These are phyloP conservation scores for Astragalus glycyphyllos DNA, from an alignment of 306 rosid species.

Conservation along the genomic window DNA sequence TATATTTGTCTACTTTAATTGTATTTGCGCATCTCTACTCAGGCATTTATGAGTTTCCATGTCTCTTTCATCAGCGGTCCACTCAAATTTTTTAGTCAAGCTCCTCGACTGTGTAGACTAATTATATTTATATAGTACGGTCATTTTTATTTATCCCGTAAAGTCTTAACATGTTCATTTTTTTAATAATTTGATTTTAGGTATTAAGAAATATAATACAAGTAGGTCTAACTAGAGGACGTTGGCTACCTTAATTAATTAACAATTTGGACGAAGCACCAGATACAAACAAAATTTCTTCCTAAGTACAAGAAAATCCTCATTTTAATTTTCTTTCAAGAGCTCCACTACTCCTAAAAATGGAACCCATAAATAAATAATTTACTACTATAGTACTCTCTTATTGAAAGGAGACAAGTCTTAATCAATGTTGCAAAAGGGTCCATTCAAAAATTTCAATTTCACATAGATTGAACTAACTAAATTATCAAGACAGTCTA, in stretches of 20 bases:
- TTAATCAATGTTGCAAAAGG: constrained; percentile 42
- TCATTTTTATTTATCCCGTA: too few species aligned
- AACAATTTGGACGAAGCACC: constrained; percentile 31
- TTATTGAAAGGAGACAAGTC: constrained; percentile 52
- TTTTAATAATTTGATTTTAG: not conserved
- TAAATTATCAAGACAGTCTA: constrained; percentile 59
- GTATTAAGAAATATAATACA: not conserved
- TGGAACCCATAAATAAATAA: constrained; percentile 34
- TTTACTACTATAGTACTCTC: not conserved
- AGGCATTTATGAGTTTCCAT: too few species aligned
- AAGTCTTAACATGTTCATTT: not conserved
- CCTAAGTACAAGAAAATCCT: not conserved
- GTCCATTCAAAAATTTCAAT: constrained; percentile 37
- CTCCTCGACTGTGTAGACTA: too few species aligned
- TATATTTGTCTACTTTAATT: too few species aligned
- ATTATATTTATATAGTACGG: too few species aligned
- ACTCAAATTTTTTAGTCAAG: too few species aligned
- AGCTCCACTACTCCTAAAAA: constrained; percentile 26
- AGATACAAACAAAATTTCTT: not conserved
- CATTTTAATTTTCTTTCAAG: constrained; percentile 8
- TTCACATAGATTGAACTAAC: constrained; percentile 55
- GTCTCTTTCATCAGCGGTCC: too few species aligned
- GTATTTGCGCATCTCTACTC: too few species aligned
- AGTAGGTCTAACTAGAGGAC: constrained; percentile 44
- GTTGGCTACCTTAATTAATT: constrained; percentile 40